Conservation (phyloP, 1,139 yeast species). For the Pichia sp. region DNA sequence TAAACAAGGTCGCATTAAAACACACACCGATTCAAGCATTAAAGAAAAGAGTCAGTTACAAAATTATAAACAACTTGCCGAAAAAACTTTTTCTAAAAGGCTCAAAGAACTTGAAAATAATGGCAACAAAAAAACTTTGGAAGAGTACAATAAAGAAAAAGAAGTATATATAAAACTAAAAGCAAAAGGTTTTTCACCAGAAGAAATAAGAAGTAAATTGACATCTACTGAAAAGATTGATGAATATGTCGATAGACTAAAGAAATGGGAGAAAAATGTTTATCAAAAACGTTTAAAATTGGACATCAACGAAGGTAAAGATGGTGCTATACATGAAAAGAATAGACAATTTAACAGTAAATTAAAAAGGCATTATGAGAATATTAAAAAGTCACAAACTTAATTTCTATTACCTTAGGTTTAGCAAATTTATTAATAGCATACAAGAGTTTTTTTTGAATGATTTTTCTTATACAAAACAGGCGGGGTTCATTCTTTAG, state of each 20-base stretch:
- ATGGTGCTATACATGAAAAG: slow-evolving; percentile 57
- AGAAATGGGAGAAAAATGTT: slow-evolving; percentile 11
- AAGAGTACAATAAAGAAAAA: slow-evolving; percentile 37
- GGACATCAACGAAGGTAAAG: slow-evolving; percentile 4
- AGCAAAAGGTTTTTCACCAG: slow-evolving; percentile 19
- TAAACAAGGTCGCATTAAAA: slow-evolving; percentile 31
- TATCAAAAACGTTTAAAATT: slow-evolving; percentile 11
- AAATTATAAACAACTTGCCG: slow-evolving; percentile 49
- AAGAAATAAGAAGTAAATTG: slow-evolving; percentile 27
- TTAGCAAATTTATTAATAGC: too few species aligned
- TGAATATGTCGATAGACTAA: slow-evolving; percentile 6
- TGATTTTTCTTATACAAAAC: too few species aligned
- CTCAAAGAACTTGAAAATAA: slow-evolving; percentile 32
- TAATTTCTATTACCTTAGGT: too few species aligned
- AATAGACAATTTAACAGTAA: slow-evolving; percentile 76
- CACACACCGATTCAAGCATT: slow-evolving; percentile 14
- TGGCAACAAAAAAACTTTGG: slow-evolving; percentile 23
- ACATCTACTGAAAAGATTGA: slow-evolving; percentile 10
- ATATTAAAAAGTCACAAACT: neutral
- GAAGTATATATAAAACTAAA: slow-evolving; percentile 22
- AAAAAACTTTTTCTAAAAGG: slow-evolving; percentile 46
- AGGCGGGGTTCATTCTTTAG: too few species aligned
- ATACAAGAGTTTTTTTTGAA: too few species aligned
- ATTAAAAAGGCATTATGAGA: slow-evolving; percentile 43
- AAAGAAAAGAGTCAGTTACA: slow-evolving; percentile 27